Conservation (phyloP, 2,329 filamentous ascomycete species). For the Tolypocladium cylindrosporum region DNA sequence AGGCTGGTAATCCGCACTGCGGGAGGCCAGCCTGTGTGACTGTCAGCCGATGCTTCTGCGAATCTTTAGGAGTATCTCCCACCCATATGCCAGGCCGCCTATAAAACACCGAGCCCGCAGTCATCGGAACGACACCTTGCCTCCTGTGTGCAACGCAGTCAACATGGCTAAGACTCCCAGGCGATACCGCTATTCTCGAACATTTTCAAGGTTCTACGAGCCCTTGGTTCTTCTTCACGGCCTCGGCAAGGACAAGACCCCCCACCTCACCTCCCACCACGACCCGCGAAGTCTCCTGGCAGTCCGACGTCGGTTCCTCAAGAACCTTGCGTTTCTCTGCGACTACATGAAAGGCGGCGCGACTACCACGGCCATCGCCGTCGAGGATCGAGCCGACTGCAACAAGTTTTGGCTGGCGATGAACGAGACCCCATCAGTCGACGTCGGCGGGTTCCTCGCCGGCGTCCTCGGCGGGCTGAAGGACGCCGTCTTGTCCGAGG, state of each 20-base stretch:
- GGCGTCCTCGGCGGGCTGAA: conserved; percentile 11
- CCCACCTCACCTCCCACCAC: background rate
- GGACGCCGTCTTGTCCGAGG: background rate
- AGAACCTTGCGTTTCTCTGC: conserved; percentile 32
- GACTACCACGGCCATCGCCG: conserved; percentile 32
- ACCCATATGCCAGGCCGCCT: background rate
- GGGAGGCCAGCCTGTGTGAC: background rate
- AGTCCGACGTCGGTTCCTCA: conserved; percentile 20
- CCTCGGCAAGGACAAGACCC: conserved; percentile 1
- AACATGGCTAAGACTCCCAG: conserved; percentile 9
- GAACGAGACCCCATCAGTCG: conserved; percentile 17
- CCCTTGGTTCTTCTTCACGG: conserved; percentile 9
- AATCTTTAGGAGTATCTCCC: too few species aligned
- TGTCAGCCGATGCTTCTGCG: too few species aligned
- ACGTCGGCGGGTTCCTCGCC: conserved; percentile 19
- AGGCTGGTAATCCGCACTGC: background rate
- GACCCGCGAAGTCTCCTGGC: background rate
- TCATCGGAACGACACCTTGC: too few species aligned
- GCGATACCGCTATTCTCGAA: conserved; percentile 3
- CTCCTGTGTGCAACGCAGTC: background rate
- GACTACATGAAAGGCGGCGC: conserved; percentile 35
- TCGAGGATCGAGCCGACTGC: conserved; percentile 21
- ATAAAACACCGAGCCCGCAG: background rate
- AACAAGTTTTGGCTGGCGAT: conserved; percentile 33
- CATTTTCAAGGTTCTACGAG: conserved; percentile 12